Conservation (phyloP, 2,329 filamentous ascomycete genomes). For the Leptographium galeiforme region DNA sequence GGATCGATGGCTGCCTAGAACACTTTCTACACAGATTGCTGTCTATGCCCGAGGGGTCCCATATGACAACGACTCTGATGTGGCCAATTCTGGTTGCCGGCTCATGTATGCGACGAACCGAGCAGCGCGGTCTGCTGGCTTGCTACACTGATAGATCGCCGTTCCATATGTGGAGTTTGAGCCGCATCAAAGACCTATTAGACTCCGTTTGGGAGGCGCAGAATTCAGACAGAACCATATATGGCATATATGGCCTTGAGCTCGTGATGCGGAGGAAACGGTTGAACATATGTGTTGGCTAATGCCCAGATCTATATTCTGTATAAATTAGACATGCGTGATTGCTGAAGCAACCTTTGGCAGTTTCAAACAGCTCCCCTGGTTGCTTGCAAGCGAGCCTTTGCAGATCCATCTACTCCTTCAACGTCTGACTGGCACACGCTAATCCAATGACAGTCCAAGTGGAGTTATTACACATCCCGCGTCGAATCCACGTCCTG, state of each 20-base stretch:
- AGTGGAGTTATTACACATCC: neutral
- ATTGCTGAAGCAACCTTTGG: too few relatives aligned
- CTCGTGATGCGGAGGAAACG: neutral
- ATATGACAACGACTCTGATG: neutral
- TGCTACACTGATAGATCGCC: neutral
- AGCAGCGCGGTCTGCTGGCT: neutral
- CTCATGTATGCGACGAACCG: neutral
- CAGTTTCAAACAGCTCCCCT: too few relatives aligned
- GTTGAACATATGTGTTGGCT: neutral
- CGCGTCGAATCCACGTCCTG: neutral
- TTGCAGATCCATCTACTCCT: too few relatives aligned
- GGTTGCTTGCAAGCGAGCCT: too few relatives aligned
- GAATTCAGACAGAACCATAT: neutral
- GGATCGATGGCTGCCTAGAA: neutral
- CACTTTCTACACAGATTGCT: neutral
- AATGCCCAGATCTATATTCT: too few relatives aligned
- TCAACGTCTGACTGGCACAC: too few relatives aligned
- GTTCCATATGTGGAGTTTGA: neutral
- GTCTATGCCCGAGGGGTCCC: neutral
- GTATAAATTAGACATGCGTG: too few relatives aligned
- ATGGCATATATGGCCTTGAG: neutral
- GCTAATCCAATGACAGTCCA: neutral
- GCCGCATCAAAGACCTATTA: neutral
- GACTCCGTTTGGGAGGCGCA: neutral
- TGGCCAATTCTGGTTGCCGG: neutral